phyloP scores from a whole-genome alignment of 176 grass and related monocot genomes.

The Oryza glaberrima region DNA sequence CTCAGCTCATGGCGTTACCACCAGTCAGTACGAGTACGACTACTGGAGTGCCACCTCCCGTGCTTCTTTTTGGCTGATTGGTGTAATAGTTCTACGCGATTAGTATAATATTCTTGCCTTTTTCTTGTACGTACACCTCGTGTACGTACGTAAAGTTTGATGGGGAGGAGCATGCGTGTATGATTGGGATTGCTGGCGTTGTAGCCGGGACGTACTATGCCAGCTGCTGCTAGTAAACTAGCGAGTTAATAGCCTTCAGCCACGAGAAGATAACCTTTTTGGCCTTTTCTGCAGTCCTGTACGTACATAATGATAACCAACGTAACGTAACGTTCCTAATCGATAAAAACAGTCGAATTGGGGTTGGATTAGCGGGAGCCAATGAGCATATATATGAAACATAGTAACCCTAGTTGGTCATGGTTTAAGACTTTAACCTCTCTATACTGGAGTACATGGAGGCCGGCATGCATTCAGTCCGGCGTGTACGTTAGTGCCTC shows the following conservation, averaged over 20 bases:
- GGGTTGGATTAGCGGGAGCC: not conserved
- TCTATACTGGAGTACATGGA: not conserved
- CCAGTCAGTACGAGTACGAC: too few species aligned
- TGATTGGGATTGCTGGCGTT: not conserved
- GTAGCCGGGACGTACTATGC: not conserved
- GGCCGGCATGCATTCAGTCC: not conserved
- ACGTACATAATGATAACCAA: not conserved
- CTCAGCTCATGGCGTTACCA: not conserved
- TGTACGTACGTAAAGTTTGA: not conserved
- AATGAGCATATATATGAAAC: not conserved
- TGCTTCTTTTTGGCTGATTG: not conserved
- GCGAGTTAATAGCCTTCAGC: not conserved
- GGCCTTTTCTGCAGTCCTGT: constrained; percentile 3
- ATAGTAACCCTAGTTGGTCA: not conserved
- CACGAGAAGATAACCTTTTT: constrained; percentile 28
- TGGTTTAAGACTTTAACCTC: not conserved
- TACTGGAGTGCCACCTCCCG: not conserved
- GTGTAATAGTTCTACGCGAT: not conserved
- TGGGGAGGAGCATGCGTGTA: constrained; percentile 18
- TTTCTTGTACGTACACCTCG: not conserved
- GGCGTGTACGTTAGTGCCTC: not conserved
- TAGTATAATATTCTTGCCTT: too few species aligned
- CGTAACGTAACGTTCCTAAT: not conserved
- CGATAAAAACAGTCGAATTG: not conserved
- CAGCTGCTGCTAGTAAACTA: not conserved